These are phyloP conservation scores for Pulveroboletus frians DNA, from an alignment of 768 basidiomycete species.

Conservation along the genomic window DNA sequence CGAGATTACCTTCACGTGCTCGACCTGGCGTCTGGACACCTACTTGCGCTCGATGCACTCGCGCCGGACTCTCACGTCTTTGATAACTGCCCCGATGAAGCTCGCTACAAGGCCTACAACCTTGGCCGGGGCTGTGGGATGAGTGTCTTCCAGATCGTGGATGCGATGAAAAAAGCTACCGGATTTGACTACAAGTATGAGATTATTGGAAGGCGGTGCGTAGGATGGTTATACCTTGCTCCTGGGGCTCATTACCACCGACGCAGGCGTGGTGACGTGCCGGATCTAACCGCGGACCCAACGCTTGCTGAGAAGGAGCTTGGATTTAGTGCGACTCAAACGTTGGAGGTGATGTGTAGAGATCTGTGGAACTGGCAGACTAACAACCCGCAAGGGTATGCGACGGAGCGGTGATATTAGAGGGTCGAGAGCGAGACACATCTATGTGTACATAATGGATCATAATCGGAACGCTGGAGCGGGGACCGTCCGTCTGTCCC, in stretches of 20 bases:
- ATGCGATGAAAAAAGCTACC: conserved; percentile 90
- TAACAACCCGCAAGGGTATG: conserved; percentile 81
- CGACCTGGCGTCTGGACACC: conserved; percentile 92
- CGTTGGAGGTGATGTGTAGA: conserved; percentile 88
- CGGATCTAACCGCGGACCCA: conserved; percentile 93
- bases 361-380: conserved; percentile 99
- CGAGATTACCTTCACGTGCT: conserved; percentile 92
- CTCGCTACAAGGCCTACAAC: conserved; percentile 90
- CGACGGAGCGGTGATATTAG: conserved; percentile 22
- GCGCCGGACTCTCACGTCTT: conserved; percentile 53
- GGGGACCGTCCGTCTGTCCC: neutral
- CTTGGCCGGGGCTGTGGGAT: conserved; percentile 90
- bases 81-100: conserved; percentile 44
- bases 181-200: conserved; percentile 86
- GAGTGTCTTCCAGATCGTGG: conserved; percentile 90
- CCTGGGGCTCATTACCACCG: conserved; percentile 2
- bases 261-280: conserved; percentile 84
- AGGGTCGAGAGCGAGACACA: neutral
- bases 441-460: conserved; percentile 20
- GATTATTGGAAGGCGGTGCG: conserved; percentile 85
- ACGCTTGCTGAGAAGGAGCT: conserved; percentile 87
- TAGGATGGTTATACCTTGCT: conserved; percentile 7
- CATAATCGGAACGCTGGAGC: conserved; percentile 6
- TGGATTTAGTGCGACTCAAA: conserved; percentile 78
- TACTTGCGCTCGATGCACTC: conserved; percentile 85